phyloP scores from a whole-genome alignment of 1,284 basidiomycete species.

The Clitocybe nebularis region DNA sequence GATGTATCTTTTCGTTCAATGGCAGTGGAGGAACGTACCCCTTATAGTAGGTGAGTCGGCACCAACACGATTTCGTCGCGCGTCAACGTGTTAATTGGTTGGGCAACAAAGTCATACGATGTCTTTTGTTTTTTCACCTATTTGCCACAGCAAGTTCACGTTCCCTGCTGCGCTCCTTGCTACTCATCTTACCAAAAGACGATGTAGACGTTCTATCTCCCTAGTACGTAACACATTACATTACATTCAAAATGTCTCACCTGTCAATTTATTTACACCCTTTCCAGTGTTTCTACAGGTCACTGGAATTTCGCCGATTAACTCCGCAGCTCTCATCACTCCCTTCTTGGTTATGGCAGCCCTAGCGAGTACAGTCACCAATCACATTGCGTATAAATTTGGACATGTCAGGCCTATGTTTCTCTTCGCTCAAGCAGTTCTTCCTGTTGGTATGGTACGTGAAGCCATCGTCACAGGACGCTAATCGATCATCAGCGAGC shows the following conservation, averaged over 20 bases:
- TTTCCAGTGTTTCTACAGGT: constrained; percentile 29
- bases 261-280: neutral
- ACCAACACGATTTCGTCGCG: neutral
- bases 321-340: constrained; percentile 28
- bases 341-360: constrained; percentile 27
- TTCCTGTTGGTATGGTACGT: constrained; percentile 23
- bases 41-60: constrained; percentile 24
- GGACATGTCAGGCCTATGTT: constrained; percentile 19
- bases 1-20: constrained; percentile 22
- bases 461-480: neutral
- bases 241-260: neutral
- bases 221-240: constrained; percentile 18
- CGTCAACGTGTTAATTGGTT: neutral
- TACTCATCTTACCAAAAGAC: constrained; percentile 1
- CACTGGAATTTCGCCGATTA: constrained; percentile 23
- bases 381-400: constrained; percentile 18
- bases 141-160: constrained; percentile 23
- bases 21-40: constrained; percentile 31
- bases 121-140: constrained; percentile 29
- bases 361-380: constrained; percentile 21
- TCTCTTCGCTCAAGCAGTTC: constrained; percentile 18
- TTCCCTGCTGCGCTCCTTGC: constrained; percentile 5
- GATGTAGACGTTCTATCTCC: constrained; percentile 29
- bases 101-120: constrained; percentile 18
- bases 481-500: neutral